Conservation (phyloP, 441 rosid species). For the Arabidopsis lyrata region DNA sequence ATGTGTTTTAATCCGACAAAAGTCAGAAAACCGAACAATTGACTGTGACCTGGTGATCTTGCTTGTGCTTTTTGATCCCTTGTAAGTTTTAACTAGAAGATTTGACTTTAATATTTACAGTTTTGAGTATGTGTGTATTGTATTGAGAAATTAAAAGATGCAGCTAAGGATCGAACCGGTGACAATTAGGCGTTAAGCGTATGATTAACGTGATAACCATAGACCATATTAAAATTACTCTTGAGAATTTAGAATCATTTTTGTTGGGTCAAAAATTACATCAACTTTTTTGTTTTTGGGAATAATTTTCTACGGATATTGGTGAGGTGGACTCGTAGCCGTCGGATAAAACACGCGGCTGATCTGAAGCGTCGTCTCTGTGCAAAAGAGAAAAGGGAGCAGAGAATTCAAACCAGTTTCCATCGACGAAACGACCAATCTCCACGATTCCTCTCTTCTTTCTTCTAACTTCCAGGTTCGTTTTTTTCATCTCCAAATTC, state of each 20-base stretch:
- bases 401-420: constrained; percentile 46
- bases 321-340: constrained; percentile 35
- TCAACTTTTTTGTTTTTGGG: neutral
- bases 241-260: neutral
- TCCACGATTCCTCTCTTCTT: constrained; percentile 3
- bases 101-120: constrained; percentile 10
- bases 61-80: neutral
- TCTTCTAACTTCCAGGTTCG: constrained; percentile 15
- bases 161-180: neutral
- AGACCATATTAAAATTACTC: neutral
- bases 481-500: constrained; percentile 7
- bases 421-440: constrained; percentile 41
- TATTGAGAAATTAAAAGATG: neutral
- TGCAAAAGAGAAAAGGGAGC: neutral
- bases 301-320: constrained; percentile 10
- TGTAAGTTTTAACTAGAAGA: neutral
- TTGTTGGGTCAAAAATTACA: neutral
- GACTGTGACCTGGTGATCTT: neutral
- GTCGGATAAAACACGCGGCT: constrained; percentile 42
- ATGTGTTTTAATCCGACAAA: neutral
- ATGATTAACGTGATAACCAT: constrained; percentile 2
- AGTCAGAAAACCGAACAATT: constrained; percentile 2
- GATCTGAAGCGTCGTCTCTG: constrained; percentile 40
- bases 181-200: neutral
- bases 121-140: neutral